Evolutionary conservation across 805 yeast genomes (phyloP).

Genomic region (Jamesozyma hellenica): DNA sequence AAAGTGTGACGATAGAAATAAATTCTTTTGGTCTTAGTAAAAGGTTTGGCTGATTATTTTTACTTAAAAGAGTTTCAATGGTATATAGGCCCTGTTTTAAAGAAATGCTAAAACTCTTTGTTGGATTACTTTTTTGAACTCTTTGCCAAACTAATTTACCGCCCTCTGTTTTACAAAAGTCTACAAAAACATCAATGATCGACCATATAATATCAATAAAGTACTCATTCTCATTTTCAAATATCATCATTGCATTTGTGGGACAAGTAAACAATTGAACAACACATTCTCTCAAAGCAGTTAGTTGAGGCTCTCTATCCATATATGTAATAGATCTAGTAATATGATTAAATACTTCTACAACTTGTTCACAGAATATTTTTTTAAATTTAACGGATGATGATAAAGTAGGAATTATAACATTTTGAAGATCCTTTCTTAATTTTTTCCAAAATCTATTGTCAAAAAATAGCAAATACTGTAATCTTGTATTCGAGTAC

Average conservation of each 20-base stretch:
- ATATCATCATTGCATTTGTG: constrained; percentile 49
- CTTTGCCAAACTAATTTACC: constrained; percentile 30
- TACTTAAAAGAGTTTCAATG: constrained; percentile 29
- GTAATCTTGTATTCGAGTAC: constrained; percentile 40
- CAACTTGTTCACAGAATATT: constrained; percentile 41
- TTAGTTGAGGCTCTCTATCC: constrained; percentile 84
- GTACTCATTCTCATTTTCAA: constrained; percentile 28
- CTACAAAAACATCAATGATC: constrained; percentile 34
- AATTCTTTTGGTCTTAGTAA: constrained; percentile 33
- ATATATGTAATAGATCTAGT: constrained; percentile 40
- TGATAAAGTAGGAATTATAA: constrained; percentile 47
- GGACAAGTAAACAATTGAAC: constrained; percentile 90
- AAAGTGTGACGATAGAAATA: constrained; percentile 35
- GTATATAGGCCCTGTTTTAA: constrained; percentile 30
- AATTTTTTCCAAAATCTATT: constrained; percentile 44
- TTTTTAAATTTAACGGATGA: constrained; percentile 40
- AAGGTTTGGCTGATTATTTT: constrained; percentile 23
- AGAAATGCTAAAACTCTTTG: constrained; percentile 28
- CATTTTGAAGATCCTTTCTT: constrained; percentile 39
- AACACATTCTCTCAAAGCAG: constrained; percentile 61
- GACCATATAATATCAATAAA: constrained; percentile 41
- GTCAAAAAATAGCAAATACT: constrained; percentile 48
- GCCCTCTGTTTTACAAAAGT: constrained; percentile 31
- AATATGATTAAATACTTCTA: constrained; percentile 44
- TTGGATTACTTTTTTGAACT: constrained; percentile 26